phyloP scores from a whole-genome alignment of 1,284 basidiomycete genomes.

The Lentinus polychrous region DNA sequence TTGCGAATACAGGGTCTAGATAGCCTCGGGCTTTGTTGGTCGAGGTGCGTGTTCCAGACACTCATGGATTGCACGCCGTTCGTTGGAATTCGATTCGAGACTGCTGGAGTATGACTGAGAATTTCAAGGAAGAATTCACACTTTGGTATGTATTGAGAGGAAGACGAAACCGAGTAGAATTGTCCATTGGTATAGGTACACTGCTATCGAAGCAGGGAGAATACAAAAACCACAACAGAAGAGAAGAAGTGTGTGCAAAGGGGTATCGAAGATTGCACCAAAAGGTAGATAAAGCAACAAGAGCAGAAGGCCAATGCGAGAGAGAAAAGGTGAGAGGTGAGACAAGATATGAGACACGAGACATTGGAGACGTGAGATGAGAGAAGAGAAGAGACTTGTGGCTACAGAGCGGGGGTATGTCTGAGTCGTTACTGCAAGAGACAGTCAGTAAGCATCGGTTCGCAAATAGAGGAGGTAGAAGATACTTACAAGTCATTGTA shows the following conservation, averaged over 20 bases:
- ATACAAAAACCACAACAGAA: neutral
- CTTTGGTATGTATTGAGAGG: no score
- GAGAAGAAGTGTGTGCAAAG: neutral
- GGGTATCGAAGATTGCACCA: neutral
- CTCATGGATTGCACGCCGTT: no score
- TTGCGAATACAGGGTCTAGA: no score
- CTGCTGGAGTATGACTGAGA: no score
- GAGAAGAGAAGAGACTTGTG: neutral
- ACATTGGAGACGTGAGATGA: neutral
- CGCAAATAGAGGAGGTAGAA: neutral
- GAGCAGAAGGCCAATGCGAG: neutral
- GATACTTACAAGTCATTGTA: constrained; percentile 2
- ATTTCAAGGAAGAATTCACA: no score
- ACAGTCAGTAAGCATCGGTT: neutral
- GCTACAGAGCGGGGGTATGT: neutral
- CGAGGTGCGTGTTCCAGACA: no score
- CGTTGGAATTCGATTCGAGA: no score
- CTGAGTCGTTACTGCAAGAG: neutral
- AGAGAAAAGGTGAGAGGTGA: neutral
- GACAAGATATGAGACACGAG: neutral
- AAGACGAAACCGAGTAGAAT: no score
- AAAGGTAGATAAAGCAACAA: neutral
- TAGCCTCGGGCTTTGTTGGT: no score
- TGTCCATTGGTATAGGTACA: neutral
- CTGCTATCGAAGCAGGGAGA: neutral